Percentiles rank a stretch among this genome's conserved stretches.
phyloP scores from a whole-genome alignment of 164 flowering plant genomes.

The Vitis amurensis region DNA sequence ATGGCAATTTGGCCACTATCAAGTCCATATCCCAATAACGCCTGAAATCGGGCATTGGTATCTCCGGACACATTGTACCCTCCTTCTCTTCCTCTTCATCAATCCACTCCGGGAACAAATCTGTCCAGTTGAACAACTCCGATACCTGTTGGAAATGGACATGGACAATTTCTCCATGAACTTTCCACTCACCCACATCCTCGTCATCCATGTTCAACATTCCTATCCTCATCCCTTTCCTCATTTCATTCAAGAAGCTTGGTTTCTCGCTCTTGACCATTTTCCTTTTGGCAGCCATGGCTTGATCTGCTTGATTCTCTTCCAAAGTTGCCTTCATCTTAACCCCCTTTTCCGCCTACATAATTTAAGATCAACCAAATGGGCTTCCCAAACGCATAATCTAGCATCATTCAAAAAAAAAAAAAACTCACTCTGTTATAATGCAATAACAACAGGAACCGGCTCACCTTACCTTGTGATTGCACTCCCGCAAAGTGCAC shows the following conservation, averaged over 20 bases:
- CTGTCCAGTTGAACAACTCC: conserved; percentile 57
- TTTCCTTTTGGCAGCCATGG: conserved; percentile 8
- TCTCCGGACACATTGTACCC: conserved; percentile 70
- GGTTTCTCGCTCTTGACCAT: conserved; percentile 52
- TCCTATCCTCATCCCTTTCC: conserved; percentile 52
- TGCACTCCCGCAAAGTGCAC: conserved; percentile 74
- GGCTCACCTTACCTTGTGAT: conserved; percentile 93
- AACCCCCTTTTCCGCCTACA: conserved; percentile 40
- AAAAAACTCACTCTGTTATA: not conserved
- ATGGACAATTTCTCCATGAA: conserved; percentile 25
- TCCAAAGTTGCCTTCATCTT: conserved; percentile 57
- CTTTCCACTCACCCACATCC: conserved; percentile 54
- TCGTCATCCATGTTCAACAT: conserved; percentile 74
- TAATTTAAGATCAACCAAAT: conserved; percentile 7
- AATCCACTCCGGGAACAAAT: conserved; percentile 94
- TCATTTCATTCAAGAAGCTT: conserved; percentile 43
- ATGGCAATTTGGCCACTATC: conserved; percentile 75
- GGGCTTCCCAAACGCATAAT: conserved; percentile 6
- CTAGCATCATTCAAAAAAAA: not conserved
- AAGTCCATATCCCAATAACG: conserved; percentile 44
- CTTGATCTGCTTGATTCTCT: conserved; percentile 14
- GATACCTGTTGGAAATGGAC: conserved; percentile 52
- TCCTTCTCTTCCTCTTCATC: conserved; percentile 87
- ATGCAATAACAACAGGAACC: not conserved
- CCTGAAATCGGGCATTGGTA: conserved; percentile 71